phyloP scores from a whole-genome alignment of 192 early-diverging fungal species.

The Obelidium mucronatum region DNA sequence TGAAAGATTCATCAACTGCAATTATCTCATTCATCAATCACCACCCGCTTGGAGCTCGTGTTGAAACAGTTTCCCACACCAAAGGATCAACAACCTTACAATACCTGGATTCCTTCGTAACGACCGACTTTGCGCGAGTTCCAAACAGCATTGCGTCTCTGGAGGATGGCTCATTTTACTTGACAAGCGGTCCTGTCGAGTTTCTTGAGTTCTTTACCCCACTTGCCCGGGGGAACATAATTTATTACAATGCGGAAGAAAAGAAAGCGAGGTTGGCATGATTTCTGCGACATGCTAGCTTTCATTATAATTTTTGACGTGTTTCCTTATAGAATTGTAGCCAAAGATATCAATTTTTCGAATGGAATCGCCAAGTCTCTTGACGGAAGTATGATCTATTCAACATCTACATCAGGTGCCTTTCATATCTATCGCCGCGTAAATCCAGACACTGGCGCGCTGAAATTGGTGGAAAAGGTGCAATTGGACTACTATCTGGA shows the following conservation, averaged over 20 bases:
- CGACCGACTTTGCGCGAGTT: background rate
- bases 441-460: background rate
- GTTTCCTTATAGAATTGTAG: conserved; percentile 3
- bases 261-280: conserved; percentile 5
- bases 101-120: background rate
- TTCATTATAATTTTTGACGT: no score
- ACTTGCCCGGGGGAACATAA: background rate
- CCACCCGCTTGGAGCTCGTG: conserved; percentile 12
- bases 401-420: background rate
- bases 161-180: conserved; percentile 19
- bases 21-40: conserved; percentile 13
- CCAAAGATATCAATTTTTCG: conserved; percentile 23
- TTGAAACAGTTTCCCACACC: conserved; percentile 17
- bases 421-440: background rate
- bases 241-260: conserved; percentile 20
- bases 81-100: background rate
- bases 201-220: background rate
- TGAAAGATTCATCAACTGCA: conserved; percentile 7
- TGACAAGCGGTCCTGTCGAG: conserved; percentile 9
- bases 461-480: conserved; percentile 27
- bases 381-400: background rate
- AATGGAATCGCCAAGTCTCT: conserved; percentile 2
- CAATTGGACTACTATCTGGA: conserved; percentile 1
- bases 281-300: no score
- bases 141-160: conserved; percentile 1